These are phyloP conservation scores for Pyronema omphalodes DNA, from an alignment of 495 filamentous ascomycete species.

Conservation along the genomic window DNA sequence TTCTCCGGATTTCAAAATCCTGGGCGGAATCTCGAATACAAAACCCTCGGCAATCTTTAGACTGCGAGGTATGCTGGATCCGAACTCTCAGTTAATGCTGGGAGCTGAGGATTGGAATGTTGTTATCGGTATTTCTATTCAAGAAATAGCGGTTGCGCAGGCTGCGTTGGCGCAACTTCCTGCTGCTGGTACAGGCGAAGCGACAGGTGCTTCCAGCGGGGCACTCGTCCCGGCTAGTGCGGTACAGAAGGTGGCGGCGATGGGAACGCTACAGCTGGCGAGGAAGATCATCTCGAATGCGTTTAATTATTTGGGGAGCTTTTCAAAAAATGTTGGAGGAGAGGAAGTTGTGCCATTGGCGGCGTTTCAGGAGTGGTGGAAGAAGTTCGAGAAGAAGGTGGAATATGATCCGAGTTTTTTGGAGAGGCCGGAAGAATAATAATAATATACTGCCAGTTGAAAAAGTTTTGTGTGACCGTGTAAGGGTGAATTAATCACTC, in stretches of 20 bases:
- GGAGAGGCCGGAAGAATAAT: constrained; percentile 47
- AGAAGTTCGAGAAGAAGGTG: constrained; percentile 79
- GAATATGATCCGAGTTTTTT: constrained; percentile 76
- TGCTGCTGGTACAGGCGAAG: constrained; percentile 20
- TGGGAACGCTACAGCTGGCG: constrained; percentile 53
- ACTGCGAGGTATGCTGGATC: constrained; percentile 2
- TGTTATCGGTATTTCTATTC: constrained; percentile 60
- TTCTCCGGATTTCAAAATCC: constrained; percentile 47
- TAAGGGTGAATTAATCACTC: too few relatives aligned
- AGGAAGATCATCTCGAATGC: constrained; percentile 88
- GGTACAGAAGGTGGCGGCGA: constrained; percentile 20
- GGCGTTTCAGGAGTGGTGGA: constrained; percentile 94
- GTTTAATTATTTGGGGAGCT: constrained; percentile 92
- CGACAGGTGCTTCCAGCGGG: constrained; percentile 16
- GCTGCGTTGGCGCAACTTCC: constrained; percentile 44
- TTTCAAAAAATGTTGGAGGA: constrained; percentile 41
- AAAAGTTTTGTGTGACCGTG: neutral
- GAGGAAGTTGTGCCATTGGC: constrained; percentile 76
- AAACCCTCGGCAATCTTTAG: constrained; percentile 77
- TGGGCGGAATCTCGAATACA: constrained; percentile 72
- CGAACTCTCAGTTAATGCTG: constrained; percentile 3
- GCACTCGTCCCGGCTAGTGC: constrained; percentile 8
- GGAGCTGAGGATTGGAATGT: constrained; percentile 31
- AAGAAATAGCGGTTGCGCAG: constrained; percentile 51
- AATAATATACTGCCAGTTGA: neutral